Evolutionary conservation across 306 rosid species (phyloP), one percentile per base, ranked within the genome.

Genomic region (Comarum palustre): DNA sequence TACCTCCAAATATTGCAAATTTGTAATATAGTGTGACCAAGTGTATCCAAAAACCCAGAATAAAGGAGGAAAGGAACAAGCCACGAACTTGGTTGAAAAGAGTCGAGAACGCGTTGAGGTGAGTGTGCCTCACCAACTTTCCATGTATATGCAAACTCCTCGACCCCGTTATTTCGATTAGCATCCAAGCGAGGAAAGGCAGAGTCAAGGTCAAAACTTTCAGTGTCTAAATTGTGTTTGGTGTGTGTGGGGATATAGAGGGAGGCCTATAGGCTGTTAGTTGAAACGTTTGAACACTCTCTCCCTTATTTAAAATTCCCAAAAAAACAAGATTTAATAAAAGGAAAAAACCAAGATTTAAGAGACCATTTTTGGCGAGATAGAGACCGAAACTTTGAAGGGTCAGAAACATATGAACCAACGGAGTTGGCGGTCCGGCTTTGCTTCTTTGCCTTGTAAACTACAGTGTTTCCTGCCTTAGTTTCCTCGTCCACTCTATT

Each of bases 401-500:
- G 75, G 39, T 32, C 66, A 39, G 42, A 17, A 27, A 57, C 66
- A 25, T 58, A 58, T 27, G 68, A 17, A 41, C 66, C 75, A 27
- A 72, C 75, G 67, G 4, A 6, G 55, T 58, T 42, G 75, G 68
- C 67, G 75, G 68, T 43, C 75, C 75, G 75, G 63, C 47, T 72
- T 58, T 58, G 68, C 57, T 58, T 72, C 68, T 1, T 72, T 58
- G 75, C 75, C 75, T 43, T 41, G 66, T 72, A 72, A 72, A 25
- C 57, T 42, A 63, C 75, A 58, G 75, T 42, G 68, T 25, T 9
- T 41, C 29, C 31, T 42, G 57, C 67, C 68, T 27, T 50, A 0
- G 60, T 50, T 69, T 50, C 27, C 73, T 69, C 73, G 6, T n/a
- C 73, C 12, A 50, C 29, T 15, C 51, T 72, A 42, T 71, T 41